Percentiles rank a stretch among this genome's conserved stretches.
Conservation (phyloP, 345 rosid genomes). For the Eucalyptus cloeziana region DNA sequence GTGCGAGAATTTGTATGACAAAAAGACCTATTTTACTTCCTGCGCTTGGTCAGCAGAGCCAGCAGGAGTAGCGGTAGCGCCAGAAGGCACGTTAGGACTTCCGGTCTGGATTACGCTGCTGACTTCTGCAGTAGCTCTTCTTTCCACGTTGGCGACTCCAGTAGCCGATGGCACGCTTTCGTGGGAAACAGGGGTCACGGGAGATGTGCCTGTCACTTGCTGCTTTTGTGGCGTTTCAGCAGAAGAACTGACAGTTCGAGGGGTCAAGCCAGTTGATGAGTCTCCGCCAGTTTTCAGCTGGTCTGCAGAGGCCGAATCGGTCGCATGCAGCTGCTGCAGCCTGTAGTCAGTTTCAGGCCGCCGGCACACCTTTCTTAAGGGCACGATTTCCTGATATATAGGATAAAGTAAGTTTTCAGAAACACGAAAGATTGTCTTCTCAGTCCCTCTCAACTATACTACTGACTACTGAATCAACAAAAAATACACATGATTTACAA, state of each 20-base stretch:
- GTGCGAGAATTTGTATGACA: neutral
- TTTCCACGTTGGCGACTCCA: neutral
- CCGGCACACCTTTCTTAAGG: conserved; percentile 84
- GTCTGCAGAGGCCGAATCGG: conserved; percentile 10
- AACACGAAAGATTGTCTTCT: neutral
- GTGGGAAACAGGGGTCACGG: neutral
- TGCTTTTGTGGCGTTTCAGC: conserved; percentile 24
- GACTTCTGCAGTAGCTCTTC: neutral
- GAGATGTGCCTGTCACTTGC: neutral
- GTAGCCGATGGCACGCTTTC: neutral
- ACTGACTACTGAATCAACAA: neutral
- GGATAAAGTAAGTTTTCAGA: neutral
- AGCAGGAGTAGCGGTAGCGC: neutral
- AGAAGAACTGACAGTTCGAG: neutral
- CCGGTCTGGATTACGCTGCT: neutral
- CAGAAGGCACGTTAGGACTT: neutral
- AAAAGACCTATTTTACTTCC: neutral
- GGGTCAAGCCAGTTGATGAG: neutral
- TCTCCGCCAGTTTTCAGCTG: neutral
- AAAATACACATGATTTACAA: neutral
- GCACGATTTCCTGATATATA: conserved; percentile 80
- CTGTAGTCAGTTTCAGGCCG: conserved; percentile 99
- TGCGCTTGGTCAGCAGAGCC: neutral
- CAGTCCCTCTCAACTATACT: neutral
- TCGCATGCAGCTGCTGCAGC: conserved; percentile 89